Base-by-base conservation (phyloP, 73 alveolate genomes). In the Paramecium sexaurelia region DNA sequence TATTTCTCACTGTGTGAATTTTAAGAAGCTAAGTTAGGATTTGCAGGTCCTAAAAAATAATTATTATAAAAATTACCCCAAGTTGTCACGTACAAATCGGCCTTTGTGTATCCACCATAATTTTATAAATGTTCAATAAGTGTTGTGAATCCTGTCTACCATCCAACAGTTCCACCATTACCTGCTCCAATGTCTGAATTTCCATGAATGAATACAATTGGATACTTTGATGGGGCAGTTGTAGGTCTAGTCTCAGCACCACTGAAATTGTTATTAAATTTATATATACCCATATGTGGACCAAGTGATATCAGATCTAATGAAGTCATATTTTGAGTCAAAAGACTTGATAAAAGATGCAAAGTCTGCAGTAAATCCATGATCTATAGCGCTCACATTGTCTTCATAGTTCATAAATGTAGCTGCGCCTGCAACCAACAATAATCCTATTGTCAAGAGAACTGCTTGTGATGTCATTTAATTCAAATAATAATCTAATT, bases 51-150 rank as follows among this genome's bases (percentile, higher is more conserved):
- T 61, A 61, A 61, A 26, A 51, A 61, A 8, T 56, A 3, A 61
- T 61, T 61, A 61, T 61, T 22, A 61, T 61, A 61, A 61, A 26
- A 61, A 0, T 61, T 61, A 71, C 96, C 96, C 96, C 96, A 92
- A 5, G 96, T 92, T 19, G 96, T 92, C 13, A 92, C 87, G 51
- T 92, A 92, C 61, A 92, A 66, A 39, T 92, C 96, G 27, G 92
- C 87, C 75, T 88, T 92, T 22, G 73, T 92, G 55, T 92, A 92
- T 55, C 96, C 94, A 51, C 67, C 67, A 41, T 87, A 20, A 20
- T 67, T 40, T 45, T 41, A 78, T 41, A 92, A 85, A 85, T 92
- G 67, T 43, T 92, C 92, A 7, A 92, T 85, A 13, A 92, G 75
- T 45, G 87, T 40, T 35, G 92, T 92, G 82, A 85, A 92, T 45